Percentiles rank a stretch among this genome's conserved stretches.
Conservation (phyloP, 768 basidiomycete species). For the Amanita exitialis region DNA sequence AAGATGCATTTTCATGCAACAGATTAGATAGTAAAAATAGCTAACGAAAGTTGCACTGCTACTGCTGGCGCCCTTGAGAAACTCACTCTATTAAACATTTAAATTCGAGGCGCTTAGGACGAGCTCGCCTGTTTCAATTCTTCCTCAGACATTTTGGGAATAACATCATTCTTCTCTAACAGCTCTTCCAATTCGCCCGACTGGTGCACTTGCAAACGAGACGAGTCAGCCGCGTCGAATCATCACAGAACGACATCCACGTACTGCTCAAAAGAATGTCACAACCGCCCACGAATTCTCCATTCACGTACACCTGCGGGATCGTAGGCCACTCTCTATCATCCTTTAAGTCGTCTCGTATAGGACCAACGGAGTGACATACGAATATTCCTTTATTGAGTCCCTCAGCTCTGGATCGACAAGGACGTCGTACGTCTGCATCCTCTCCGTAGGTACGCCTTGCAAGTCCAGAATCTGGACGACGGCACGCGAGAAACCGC, state of each 20-base stretch:
- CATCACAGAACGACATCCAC: slow-evolving; percentile 21
- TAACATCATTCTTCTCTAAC: slow-evolving; percentile 59
- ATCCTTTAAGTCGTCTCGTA: not conserved
- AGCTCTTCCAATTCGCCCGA: slow-evolving; percentile 86
- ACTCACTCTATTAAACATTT: too few species aligned
- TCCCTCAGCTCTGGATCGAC: slow-evolving; percentile 75
- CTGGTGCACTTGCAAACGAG: slow-evolving; percentile 71
- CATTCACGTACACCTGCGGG: slow-evolving; percentile 89
- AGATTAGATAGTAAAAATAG: too few species aligned
- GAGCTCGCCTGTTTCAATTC: slow-evolving; percentile 9
- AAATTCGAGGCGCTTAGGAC: not conserved
- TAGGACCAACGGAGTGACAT: slow-evolving; percentile 22
- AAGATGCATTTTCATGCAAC: too few species aligned
- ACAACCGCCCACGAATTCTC: slow-evolving; percentile 95
- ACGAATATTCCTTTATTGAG: slow-evolving; percentile 97
- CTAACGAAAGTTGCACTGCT: too few species aligned
- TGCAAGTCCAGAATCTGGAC: slow-evolving; percentile 85
- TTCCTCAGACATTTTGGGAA: slow-evolving; percentile 36
- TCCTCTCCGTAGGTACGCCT: slow-evolving; percentile 68
- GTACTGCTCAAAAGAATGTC: slow-evolving; percentile 87
- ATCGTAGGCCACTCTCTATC: slow-evolving; percentile 95
- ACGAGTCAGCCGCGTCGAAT: slow-evolving; percentile 2
- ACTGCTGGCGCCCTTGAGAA: too few species aligned
- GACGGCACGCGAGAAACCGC: slow-evolving; percentile 93
- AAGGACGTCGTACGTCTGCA: slow-evolving; percentile 87